Evolutionary conservation across 2,329 filamentous ascomycete genomes (phyloP), one percentile per base, ranked within the genome.

Genomic region (Sporothrix dimorphospora): DNA sequence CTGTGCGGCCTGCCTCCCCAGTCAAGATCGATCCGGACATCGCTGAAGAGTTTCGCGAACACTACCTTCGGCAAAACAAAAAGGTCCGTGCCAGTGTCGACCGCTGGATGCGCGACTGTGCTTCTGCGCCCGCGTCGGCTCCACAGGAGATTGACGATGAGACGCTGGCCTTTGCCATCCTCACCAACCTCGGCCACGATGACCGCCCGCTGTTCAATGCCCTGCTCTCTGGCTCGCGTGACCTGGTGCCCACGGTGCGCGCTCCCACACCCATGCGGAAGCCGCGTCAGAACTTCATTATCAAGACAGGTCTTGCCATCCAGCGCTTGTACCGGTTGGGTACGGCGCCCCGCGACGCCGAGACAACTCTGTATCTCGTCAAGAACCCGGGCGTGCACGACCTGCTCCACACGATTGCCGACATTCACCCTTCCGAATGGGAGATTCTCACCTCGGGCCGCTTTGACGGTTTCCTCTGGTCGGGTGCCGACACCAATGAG

Each of bases 391-490:
- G 88, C 14, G 89, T 96, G 66, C 95, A 98, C 80, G 92, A 96
- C 78, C 89, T 97, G 42, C 88, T 98, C 3, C 90, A 93, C 53
- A 97, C 95, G 0, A 86, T 98, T 67, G 91, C 92, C 47, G 93
- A 94, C 69, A 96, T 98, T 76, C 96, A 92, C 78, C 88, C 90
- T 63, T 92, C 93, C n/a, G 95, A 98, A 81, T 98, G 95, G 95
- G 95, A 98, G 74, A 97, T 98, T 71, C 86, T 98, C 14, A 93
- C 92, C 4, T 98, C 95, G 0, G 95, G 95, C 38, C 92, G 95
- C 38, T 98, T 98, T 77, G 94, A 98, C 78, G 95, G 95, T 4
- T 98, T 98, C 82, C 86, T 98, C 24, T 97, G 95, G 89, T 97
- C 94, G 59, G 95, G 95, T 27, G 94, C 93, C 7, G 94, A 98